These are phyloP conservation scores for Solanum bukasovii DNA, from an alignment of 257 asterid species.

Conservation along the genomic window DNA sequence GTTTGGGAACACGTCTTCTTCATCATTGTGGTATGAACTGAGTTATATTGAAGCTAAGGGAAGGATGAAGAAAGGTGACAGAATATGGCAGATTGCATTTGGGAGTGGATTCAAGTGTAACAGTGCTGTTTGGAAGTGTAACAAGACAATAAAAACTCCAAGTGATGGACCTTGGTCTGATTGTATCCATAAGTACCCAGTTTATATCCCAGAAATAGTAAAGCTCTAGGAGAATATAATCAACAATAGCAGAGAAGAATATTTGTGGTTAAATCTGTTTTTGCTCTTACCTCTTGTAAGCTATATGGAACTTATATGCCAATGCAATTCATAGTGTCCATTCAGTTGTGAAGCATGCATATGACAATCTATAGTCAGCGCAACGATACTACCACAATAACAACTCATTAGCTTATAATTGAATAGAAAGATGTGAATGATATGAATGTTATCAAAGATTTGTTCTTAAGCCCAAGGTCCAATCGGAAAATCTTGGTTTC, in stretches of 20 bases:
- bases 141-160: conserved; percentile 1
- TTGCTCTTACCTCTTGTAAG: not conserved
- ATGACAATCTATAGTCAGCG: not conserved
- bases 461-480: not conserved
- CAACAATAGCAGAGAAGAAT: not conserved
- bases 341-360: not conserved
- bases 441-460: not conserved
- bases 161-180: conserved; percentile 2
- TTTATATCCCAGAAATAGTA: not conserved
- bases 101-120: conserved; percentile 35
- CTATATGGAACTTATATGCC: not conserved
- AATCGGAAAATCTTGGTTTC: not conserved
- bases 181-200: conserved; percentile 4
- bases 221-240: not conserved
- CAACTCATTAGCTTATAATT: not conserved
- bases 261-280: not conserved
- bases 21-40: conserved; percentile 23
- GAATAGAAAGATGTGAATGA: not conserved
- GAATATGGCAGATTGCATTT: conserved; percentile 20
- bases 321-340: not conserved
- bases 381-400: not conserved
- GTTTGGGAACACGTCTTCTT: conserved; percentile 23
- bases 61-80: conserved; percentile 19
- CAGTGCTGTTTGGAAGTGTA: conserved; percentile 30
- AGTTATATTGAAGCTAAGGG: conserved; percentile 24